Evolutionary conservation across 139 green algal genomes (phyloP).

Genomic region (Zygnema cylindricum): DNA sequence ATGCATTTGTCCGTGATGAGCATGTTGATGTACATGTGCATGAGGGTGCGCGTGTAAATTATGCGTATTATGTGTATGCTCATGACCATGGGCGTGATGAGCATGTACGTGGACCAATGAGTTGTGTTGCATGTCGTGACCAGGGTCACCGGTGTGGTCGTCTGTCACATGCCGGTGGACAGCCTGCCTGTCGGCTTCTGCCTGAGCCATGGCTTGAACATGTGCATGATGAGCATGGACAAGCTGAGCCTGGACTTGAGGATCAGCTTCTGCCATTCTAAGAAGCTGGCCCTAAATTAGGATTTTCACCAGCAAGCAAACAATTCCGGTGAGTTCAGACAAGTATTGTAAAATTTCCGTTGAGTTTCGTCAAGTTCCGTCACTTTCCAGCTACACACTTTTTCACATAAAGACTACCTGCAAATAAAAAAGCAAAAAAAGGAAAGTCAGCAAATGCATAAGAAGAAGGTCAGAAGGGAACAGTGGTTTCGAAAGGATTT

Average conservation of each 20-base stretch:
- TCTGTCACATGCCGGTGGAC: neutral
- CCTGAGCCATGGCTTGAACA: neutral
- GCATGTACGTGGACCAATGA: neutral
- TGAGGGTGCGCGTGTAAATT: neutral
- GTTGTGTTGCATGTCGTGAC: neutral
- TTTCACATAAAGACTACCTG: too few species aligned
- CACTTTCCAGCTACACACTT: too few species aligned
- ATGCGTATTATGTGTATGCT: too few species aligned
- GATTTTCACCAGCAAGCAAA: too few species aligned
- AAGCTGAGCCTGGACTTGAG: neutral
- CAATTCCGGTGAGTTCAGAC: too few species aligned
- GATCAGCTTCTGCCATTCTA: neutral
- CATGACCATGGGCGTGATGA: slow-evolving; percentile 9
- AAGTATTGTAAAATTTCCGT: too few species aligned
- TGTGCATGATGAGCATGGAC: neutral
- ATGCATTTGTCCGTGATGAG: neutral
- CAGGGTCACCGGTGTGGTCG: neutral
- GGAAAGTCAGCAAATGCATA: too few species aligned
- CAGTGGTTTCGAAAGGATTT: too few species aligned
- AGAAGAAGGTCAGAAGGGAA: too few species aligned
- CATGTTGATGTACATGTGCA: slow-evolving; percentile 12
- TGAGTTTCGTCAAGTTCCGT: too few species aligned
- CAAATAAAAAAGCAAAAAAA: too few species aligned
- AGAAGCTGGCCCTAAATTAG: too few species aligned
- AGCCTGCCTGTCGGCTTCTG: neutral